Base-by-base conservation (phyloP, 306 rosid genomes). In the Acacia melanoxylon region DNA sequence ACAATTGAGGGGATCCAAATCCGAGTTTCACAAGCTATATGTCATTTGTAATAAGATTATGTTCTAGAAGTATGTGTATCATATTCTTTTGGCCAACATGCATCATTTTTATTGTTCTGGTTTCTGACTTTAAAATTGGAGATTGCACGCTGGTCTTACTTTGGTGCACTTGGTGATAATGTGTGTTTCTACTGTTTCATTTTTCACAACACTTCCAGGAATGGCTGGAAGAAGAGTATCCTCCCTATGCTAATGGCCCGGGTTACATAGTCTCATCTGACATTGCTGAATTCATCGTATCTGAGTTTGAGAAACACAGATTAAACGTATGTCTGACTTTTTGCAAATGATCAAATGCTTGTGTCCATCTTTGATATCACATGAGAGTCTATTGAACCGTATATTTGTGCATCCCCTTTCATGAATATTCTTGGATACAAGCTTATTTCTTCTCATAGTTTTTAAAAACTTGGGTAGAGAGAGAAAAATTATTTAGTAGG, bases 221-320 rank as follows among this genome's bases (percentile, higher is more conserved):
- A 85, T 94, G 98, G 98, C 87, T 90, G 75, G 95, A 90, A 86
- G 98, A 93, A 87, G 97, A 93, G 81, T 94, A 94, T 87, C 98
- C 98, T 74, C 75, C 95, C 35, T 94, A 94, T 65, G 98, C 98
- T 40, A 94, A 94, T 69, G 98, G 97, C 51, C 98, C 97, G 6
- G 98, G 97, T 75, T 94, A 94, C 85, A 73, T 94, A 58, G 33
- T 94, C 49, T 94, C 98, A 62, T 82, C 92, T 14, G 91, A 90
- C 87, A 86, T 94, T 46, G 97, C 97, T 20, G 89, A 58, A 29
- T 91, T 89, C 81, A 83, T 94, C 22, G 83, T 91, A 72, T 89
- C 94, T 0, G 90, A 90, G 77, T 94, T 92, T 35, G 97, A 94
- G 83, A 86, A 71, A 84, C 88, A 86, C 81, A 93, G 81, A 81